These are phyloP conservation scores for Protomyces lactucae-debilis DNA, from an alignment of 1,139 yeast species.

Conservation along the genomic window DNA sequence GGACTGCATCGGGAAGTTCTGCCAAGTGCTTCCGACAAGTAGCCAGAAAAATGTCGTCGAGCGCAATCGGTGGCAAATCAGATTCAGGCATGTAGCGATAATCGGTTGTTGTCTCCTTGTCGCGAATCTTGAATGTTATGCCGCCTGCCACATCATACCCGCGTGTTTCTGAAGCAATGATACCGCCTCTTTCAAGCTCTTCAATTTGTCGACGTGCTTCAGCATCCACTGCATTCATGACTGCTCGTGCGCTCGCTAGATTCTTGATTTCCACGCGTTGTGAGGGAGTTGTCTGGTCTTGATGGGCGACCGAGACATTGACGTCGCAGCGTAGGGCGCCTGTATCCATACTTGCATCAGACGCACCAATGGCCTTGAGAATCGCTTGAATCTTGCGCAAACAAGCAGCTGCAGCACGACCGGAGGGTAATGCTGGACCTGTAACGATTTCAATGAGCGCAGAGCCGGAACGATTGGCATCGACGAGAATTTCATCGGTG, in stretches of 20 bases:
- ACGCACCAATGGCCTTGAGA: conserved; percentile 62
- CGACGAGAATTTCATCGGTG: conserved; percentile 45
- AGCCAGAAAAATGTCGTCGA: conserved; percentile 46
- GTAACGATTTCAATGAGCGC: conserved; percentile 91
- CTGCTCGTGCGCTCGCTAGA: conserved; percentile 76
- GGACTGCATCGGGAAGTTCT: conserved; percentile 56
- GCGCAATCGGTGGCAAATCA: conserved; percentile 60
- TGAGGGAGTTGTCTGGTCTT: neutral
- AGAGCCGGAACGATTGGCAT: conserved; percentile 75
- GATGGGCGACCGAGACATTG: conserved; percentile 65
- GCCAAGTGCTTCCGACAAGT: conserved; percentile 49
- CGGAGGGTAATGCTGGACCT: conserved; percentile 69
- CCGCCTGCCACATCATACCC: conserved; percentile 73
- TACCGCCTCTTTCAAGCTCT: conserved; percentile 40
- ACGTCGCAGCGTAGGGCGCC: conserved; percentile 97
- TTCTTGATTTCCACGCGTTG: conserved; percentile 84
- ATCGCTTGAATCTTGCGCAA: conserved; percentile 73
- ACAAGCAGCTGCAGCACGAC: conserved; percentile 69
- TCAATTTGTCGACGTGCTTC: conserved; percentile 69
- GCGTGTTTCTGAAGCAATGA: conserved; percentile 65
- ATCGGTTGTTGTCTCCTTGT: conserved; percentile 77
- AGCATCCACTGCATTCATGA: conserved; percentile 65
- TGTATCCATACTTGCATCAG: conserved; percentile 85
- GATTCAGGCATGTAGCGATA: conserved; percentile 94
- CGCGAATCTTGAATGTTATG: conserved; percentile 59